A percentile compares a stretch with the other conserved stretches of the same genome.
Conservation (phyloP, 83 land plant species). For the Picea abies region DNA sequence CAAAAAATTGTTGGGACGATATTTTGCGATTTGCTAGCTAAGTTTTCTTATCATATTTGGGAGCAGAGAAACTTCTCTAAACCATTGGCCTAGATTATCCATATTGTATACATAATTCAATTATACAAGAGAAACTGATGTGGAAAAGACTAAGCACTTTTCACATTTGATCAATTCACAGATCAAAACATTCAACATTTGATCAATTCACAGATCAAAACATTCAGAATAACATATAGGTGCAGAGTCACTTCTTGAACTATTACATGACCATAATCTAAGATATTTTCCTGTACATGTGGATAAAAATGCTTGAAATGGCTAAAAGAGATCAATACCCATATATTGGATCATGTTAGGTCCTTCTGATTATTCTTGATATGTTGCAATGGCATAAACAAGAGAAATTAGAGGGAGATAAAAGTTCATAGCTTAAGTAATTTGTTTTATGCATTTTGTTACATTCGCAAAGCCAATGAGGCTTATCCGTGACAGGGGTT, state of each 20-base stretch:
- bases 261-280: not conserved
- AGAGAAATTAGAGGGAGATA: not conserved
- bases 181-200: not conserved
- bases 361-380: not conserved
- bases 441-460: not conserved
- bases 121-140: not conserved
- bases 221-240: too few species aligned
- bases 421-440: not conserved
- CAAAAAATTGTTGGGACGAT: not conserved
- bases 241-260: not conserved
- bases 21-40: not conserved
- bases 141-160: not conserved
- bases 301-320: not conserved
- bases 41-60: not conserved
- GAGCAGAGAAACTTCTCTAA: not conserved
- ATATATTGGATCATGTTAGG: conserved; percentile 1
- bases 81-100: not conserved
- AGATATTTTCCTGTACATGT: not conserved
- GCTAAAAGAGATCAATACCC: conserved; percentile 7
- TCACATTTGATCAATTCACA: not conserved
- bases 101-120: not conserved
- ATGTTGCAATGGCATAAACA: not conserved
- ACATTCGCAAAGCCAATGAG: not conserved
- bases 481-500: not conserved
- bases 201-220: too few species aligned